phyloP scores from a whole-genome alignment of 2,329 filamentous ascomycete genomes.

The Paecilomyces sp. region DNA sequence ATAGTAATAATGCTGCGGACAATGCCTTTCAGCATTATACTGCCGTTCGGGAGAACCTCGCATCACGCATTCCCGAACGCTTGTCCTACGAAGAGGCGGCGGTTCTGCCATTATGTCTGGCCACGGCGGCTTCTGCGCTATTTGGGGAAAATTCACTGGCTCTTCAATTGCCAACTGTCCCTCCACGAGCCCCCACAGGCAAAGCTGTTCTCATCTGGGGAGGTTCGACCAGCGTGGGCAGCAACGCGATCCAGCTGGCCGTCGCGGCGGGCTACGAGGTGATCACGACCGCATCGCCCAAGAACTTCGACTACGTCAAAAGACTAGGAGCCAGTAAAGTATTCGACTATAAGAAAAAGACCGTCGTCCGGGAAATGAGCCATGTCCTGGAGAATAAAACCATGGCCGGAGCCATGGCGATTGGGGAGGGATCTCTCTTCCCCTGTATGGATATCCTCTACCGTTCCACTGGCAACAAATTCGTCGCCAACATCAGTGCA shows the following conservation, averaged over 20 bases:
- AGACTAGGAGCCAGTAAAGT: conserved; percentile 17
- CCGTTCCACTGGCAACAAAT: not conserved
- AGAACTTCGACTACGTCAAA: conserved; percentile 21
- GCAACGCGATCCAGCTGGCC: not conserved
- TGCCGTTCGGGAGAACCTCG: conserved; percentile 13
- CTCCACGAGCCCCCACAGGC: conserved; percentile 9
- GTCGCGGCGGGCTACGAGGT: conserved; percentile 11
- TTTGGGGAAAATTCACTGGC: conserved; percentile 19
- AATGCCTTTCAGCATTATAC: conserved; percentile 25
- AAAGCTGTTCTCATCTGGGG: conserved; percentile 22
- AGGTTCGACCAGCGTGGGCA: not conserved
- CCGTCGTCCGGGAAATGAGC: not conserved
- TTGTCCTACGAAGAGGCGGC: conserved; percentile 21
- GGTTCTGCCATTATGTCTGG: conserved; percentile 25
- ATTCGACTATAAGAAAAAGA: not conserved
- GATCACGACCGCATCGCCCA: conserved; percentile 24
- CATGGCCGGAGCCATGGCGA: not conserved
- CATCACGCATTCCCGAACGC: conserved; percentile 16
- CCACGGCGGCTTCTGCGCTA: conserved; percentile 21
- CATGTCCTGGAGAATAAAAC: not conserved
- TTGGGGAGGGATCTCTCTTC: not conserved
- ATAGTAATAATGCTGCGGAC: conserved; percentile 6
- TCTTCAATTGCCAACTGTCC: conserved; percentile 9
- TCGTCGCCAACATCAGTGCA: not conserved
- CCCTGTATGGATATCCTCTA: conserved; percentile 7